Percentiles rank a stretch among this genome's conserved stretches.
Conservation (phyloP, 164 flowering plant species). For the Liriodendron chinense region DNA sequence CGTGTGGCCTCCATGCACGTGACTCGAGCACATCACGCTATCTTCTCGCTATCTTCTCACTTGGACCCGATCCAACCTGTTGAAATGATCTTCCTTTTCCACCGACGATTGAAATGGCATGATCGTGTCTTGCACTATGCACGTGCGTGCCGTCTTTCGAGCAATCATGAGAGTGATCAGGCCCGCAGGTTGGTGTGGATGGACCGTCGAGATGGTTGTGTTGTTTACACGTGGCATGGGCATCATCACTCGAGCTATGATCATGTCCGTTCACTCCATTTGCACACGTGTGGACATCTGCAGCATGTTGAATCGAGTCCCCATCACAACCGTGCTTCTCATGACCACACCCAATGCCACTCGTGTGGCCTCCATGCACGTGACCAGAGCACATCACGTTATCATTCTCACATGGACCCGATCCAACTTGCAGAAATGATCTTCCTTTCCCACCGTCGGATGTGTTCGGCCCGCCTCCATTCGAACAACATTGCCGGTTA, state of each 20-base stretch:
- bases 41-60: neutral
- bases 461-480: neutral
- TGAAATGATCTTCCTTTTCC: neutral
- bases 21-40: neutral
- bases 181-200: too few relatives aligned
- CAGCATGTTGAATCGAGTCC: neutral
- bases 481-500: constrained; percentile 15
- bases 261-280: neutral
- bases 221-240: neutral
- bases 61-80: neutral
- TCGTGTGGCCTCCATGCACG: neutral
- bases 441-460: neutral
- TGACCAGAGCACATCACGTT: neutral
- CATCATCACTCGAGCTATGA: neutral
- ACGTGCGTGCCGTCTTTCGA: neutral
- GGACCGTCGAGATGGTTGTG: neutral
- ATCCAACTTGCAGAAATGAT: neutral
- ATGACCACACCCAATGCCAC: neutral
- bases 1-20: neutral
- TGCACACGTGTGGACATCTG: neutral
- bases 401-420: neutral
- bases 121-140: neutral
- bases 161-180: too few relatives aligned
- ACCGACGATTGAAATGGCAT: neutral
- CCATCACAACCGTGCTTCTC: too few relatives aligned